A percentile compares a stretch with the other conserved stretches of the same genome.
phyloP scores from a whole-genome alignment of 139 green algal species.

The Chlorella vulgaris region DNA sequence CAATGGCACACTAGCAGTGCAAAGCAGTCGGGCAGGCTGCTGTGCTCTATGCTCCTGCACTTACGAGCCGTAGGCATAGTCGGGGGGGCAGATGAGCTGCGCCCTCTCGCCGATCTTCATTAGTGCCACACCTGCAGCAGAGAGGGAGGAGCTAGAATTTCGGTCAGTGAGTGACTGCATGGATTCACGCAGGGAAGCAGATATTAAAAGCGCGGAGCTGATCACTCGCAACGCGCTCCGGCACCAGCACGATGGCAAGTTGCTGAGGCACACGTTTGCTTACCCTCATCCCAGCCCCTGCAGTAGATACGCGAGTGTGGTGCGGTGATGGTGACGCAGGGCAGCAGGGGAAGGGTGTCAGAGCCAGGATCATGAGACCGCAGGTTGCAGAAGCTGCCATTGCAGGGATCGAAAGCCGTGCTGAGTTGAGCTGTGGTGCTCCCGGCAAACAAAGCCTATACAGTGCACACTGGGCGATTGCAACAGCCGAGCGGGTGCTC shows the following conservation, averaged over 20 bases:
- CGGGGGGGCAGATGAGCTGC: constrained; percentile 36
- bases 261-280: neutral
- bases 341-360: too few species aligned
- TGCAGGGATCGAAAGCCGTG: too few species aligned
- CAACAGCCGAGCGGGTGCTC: too few species aligned
- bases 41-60: neutral
- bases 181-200: too few species aligned
- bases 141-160: neutral
- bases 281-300: constrained; percentile 49
- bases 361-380: neutral
- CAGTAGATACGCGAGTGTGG: neutral
- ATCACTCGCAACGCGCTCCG: too few species aligned
- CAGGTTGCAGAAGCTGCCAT: neutral
- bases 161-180: too few species aligned
- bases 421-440: too few species aligned
- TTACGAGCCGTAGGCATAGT: constrained; percentile 42
- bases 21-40: neutral
- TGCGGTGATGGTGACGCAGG: neutral
- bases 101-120: constrained; percentile 32
- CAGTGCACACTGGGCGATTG: too few species aligned
- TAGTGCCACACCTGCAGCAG: neutral
- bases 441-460: too few species aligned
- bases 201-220: too few species aligned
- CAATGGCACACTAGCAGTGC: neutral
- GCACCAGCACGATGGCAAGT: neutral